Evolutionary conservation across 345 rosid species (phyloP).

Genomic region (Dipteronia sinensis): DNA sequence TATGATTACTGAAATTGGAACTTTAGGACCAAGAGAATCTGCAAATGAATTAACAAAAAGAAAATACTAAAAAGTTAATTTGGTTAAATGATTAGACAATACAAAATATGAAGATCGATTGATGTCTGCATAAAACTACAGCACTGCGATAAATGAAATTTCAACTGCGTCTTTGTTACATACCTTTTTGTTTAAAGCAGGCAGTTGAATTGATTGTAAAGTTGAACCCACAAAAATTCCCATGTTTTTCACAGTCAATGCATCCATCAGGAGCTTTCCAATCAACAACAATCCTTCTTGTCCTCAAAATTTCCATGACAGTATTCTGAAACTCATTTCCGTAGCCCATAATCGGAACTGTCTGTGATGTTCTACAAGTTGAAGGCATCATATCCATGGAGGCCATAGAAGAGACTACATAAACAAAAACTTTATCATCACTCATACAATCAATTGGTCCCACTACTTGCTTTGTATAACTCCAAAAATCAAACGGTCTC

Average conservation of each 20-base stretch:
- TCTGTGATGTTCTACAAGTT: background rate
- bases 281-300: background rate
- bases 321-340: background rate
- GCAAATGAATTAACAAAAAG: background rate
- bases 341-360: constrained; percentile 7
- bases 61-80: background rate
- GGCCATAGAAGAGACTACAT: background rate
- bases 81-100: background rate
- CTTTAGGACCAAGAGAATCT: background rate
- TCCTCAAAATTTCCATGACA: background rate
- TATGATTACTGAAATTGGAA: background rate
- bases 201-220: background rate
- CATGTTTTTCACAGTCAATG: background rate
- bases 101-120: too few species aligned
- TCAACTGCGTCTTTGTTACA: background rate
- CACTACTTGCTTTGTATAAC: background rate
- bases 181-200: background rate
- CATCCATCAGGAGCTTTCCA: constrained; percentile 5
- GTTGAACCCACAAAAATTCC: constrained; percentile 5
- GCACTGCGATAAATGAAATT: too few species aligned
- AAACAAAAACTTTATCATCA: background rate
- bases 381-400: constrained; percentile 1
- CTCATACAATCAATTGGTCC: background rate
- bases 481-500: background rate
- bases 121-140: too few species aligned